Evolutionary conservation across 768 basidiomycete genomes (phyloP).

Genomic region (Podaxis pistillaris): DNA sequence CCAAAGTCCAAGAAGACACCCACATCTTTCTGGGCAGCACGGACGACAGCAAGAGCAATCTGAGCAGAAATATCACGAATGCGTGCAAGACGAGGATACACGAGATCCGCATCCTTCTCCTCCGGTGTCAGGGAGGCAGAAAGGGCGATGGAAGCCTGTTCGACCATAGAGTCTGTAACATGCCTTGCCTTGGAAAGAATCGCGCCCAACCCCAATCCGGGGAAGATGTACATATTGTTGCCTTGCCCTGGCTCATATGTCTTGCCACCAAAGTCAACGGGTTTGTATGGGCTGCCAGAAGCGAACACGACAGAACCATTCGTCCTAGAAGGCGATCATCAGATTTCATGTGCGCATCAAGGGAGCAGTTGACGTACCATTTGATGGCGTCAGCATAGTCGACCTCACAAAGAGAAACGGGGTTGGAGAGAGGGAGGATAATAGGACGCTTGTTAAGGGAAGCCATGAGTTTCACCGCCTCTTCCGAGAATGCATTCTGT

Average conservation of each 20-base stretch:
- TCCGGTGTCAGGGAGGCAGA: slow-evolving; percentile 53
- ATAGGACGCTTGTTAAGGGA: slow-evolving; percentile 67
- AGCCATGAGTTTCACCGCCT: slow-evolving; percentile 63
- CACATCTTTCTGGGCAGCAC: slow-evolving; percentile 64
- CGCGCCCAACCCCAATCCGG: slow-evolving; percentile 59
- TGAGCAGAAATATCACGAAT: slow-evolving; percentile 64
- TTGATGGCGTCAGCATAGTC: slow-evolving; percentile 59
- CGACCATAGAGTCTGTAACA: slow-evolving; percentile 70
- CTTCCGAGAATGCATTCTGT: slow-evolving; percentile 61
- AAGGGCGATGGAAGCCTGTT: slow-evolving; percentile 62
- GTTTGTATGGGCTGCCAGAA: slow-evolving; percentile 67
- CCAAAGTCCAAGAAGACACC: slow-evolving; percentile 17
- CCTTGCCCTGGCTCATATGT: slow-evolving; percentile 68
- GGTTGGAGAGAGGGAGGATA: slow-evolving; percentile 82
- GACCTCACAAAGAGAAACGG: slow-evolving; percentile 57
- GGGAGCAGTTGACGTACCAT: slow-evolving; percentile 35
- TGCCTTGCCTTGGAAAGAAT: slow-evolving; percentile 56
- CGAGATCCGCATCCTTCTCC: slow-evolving; percentile 51
- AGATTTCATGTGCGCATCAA: neutral
- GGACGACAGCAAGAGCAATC: slow-evolving; percentile 62
- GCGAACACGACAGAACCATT: slow-evolving; percentile 69
- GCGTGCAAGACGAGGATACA: slow-evolving; percentile 69
- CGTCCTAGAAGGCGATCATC: slow-evolving; percentile 40
- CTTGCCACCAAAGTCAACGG: slow-evolving; percentile 46
- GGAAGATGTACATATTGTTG: slow-evolving; percentile 79